Evolutionary conservation across 2,329 filamentous ascomycete species (phyloP), one percentile per base, ranked within the genome.

Genomic region (Mycogone perniciosa): DNA sequence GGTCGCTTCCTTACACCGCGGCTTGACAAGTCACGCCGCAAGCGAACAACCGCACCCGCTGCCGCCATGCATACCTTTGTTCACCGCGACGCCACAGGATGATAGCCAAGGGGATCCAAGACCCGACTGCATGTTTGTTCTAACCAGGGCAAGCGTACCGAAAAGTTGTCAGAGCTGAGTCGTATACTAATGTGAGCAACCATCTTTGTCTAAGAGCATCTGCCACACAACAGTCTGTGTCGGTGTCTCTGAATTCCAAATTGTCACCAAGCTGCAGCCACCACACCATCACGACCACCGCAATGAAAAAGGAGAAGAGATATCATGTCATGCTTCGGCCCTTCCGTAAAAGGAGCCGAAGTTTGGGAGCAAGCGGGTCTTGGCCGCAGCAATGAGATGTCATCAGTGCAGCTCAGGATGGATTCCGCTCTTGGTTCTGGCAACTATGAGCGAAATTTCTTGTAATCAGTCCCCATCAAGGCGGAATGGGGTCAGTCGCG

Each of bases 381-480:
- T 55, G 49, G 51, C 57, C 49, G 51, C 56, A 57, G 47, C 31
- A 48, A 6, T 39, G 6, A 46, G 39, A 58, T 52, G 56, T 50
- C 50, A 55, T 53, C 39, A 45, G 48, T 44, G 40, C 47, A 53
- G 35, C 13, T 48, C 20, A 41, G 47, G 20, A 45, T 45, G 9
- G 38, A 39, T 41, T 42, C 34, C 10, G 29, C 42, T 30, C 34
- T 31, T 20, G 26, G 20, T 27, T n/a, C 5, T 31, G 41, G 31
- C 20, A 20, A 20, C 20, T 20, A n/a, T n/a, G 11, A 44, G 26
- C 29, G 20, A 27, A 20, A 20, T 20, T 20, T 20, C 20, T 20
- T 20, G 20, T 20, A 20, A 20, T 20, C 20, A 20, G 20, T 20
- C 20, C 20, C 20, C 20, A 20, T 38, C 39, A 30, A 34, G 41